Percentiles rank a stretch among this genome's conserved stretches.
phyloP scores from a whole-genome alignment of 1,284 basidiomycete genomes.

The Rhizoctonia solani region DNA sequence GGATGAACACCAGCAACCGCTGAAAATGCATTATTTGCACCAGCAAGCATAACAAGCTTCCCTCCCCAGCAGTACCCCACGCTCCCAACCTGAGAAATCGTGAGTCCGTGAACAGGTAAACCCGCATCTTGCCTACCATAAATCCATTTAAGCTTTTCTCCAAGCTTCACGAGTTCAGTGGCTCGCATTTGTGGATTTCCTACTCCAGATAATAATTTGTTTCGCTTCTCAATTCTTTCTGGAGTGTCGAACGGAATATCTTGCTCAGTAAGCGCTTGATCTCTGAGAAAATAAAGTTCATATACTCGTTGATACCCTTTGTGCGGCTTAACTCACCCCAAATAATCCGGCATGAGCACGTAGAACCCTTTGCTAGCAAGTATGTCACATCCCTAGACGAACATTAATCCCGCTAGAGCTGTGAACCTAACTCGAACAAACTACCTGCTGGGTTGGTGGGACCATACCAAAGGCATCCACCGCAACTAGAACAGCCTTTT shows the following conservation, averaged over 20 bases:
- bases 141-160: slow-evolving; percentile 16
- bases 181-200: not conserved
- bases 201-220: not conserved
- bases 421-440: too few species aligned
- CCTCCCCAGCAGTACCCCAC: slow-evolving; percentile 22
- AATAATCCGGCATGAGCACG: slow-evolving; percentile 11
- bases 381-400: slow-evolving; percentile 10
- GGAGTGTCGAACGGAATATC: not conserved
- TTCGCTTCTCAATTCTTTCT: not conserved
- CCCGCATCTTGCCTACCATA: not conserved
- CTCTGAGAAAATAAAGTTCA: not conserved
- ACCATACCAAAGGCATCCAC: slow-evolving; percentile 16
- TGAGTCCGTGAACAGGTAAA: not conserved
- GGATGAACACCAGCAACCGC: slow-evolving; percentile 15
- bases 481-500: slow-evolving; percentile 11
- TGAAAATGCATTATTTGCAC: not conserved
- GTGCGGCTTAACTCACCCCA: not conserved
- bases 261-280: not conserved
- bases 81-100: slow-evolving; percentile 7
- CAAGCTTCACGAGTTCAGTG: not conserved
- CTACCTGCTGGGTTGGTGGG: slow-evolving; percentile 14
- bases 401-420: not conserved
- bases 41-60: slow-evolving; percentile 3
- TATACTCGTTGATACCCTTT: not conserved
- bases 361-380: slow-evolving; percentile 26